Percentiles rank a stretch among this genome's conserved stretches.
Conservation (phyloP, 1,284 basidiomycete species). For the Violaceomyces palustris region DNA sequence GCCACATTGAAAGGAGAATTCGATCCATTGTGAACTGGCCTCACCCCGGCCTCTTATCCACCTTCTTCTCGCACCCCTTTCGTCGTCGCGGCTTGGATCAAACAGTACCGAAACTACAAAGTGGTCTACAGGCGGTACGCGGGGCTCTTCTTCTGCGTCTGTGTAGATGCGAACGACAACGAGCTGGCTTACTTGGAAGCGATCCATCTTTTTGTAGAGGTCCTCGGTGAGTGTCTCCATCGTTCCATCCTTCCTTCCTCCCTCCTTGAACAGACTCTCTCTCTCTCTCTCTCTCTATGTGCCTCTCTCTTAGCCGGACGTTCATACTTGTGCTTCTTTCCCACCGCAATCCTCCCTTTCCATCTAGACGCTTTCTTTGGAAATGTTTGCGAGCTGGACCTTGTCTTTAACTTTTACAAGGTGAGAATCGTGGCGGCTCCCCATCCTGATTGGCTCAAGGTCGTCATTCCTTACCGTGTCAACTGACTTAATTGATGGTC, state of each 20-base stretch:
- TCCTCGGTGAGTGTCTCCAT: conserved; percentile 82
- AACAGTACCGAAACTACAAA: conserved; percentile 42
- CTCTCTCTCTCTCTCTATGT: not conserved
- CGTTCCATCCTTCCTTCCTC: too few species aligned
- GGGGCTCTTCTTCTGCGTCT: conserved; percentile 80
- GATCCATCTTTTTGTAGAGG: conserved; percentile 95
- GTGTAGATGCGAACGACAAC: conserved; percentile 96
- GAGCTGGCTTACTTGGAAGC: conserved; percentile 94
- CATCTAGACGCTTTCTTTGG: conserved; percentile 86
- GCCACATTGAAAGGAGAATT: too few species aligned
- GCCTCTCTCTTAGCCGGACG: not conserved
- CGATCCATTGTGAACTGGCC: not conserved
- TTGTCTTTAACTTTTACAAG: conserved; percentile 99
- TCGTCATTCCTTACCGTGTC: conserved; percentile 6
- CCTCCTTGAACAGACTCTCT: not conserved
- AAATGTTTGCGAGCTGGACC: conserved; percentile 91
- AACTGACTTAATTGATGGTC: too few species aligned
- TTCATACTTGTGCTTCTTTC: not conserved
- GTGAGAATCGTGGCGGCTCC: too few species aligned
- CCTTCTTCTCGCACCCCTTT: conserved; percentile 1
- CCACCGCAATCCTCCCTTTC: not conserved
- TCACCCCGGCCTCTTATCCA: not conserved
- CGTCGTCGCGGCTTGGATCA: not conserved
- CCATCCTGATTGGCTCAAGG: too few species aligned
- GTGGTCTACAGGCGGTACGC: conserved; percentile 61